These are phyloP conservation scores for Ophiobolus disseminans DNA, from an alignment of 2,329 filamentous ascomycete species.

Conservation along the genomic window DNA sequence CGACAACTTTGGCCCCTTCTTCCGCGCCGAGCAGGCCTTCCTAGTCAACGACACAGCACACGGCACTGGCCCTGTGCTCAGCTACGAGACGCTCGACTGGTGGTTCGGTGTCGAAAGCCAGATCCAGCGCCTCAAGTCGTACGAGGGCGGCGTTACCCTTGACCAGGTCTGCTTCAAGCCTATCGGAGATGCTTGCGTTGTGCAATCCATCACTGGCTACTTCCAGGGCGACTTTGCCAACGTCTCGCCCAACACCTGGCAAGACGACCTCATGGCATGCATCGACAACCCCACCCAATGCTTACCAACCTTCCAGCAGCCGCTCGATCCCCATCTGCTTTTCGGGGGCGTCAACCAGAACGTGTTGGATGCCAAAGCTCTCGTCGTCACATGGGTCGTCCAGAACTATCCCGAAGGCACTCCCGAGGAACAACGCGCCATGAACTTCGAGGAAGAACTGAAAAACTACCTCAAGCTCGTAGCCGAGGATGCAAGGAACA, in stretches of 20 bases:
- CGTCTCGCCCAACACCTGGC: conserved; percentile 73
- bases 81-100: conserved; percentile 88
- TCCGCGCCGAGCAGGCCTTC: conserved; percentile 91
- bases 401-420: conserved; percentile 82
- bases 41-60: conserved; percentile 83
- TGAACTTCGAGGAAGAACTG: conserved; percentile 87
- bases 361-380: conserved; percentile 75
- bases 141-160: conserved; percentile 71
- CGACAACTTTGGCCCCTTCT: conserved; percentile 91
- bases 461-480: conserved; percentile 76
- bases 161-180: conserved; percentile 95
- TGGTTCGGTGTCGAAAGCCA: conserved; percentile 90
- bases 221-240: conserved; percentile 72
- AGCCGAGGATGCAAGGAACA: conserved; percentile 77
- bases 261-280: conserved; percentile 74
- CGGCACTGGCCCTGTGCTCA: conserved; percentile 77
- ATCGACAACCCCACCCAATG: conserved; percentile 79
- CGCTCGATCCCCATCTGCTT: conserved; percentile 83
- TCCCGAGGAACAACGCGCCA: conserved; percentile 72
- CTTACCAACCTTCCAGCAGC: conserved; percentile 86
- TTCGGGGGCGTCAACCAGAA: conserved; percentile 78
- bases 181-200: conserved; percentile 83
- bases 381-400: conserved; percentile 94
- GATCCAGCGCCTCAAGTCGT: conserved; percentile 74
- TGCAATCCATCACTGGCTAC: conserved; percentile 92